A percentile compares a stretch with the other conserved stretches of the same genome.
phyloP scores from a whole-genome alignment of 495 filamentous ascomycete species.

The Chlorociboria aeruginascens region DNA sequence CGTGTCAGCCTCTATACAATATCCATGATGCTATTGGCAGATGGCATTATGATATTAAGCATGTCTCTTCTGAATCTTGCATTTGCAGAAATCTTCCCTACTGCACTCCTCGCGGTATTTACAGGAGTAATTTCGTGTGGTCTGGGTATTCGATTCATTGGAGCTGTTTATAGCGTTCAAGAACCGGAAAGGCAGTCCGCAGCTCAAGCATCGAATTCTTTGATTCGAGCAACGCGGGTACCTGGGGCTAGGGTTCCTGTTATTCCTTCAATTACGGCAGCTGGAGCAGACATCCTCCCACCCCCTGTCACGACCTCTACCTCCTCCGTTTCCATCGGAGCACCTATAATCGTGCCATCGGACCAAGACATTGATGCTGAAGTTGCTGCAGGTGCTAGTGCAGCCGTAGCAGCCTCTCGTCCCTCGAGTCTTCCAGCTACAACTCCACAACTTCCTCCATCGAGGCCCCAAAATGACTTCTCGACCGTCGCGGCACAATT shows the following conservation, averaged over 20 bases:
- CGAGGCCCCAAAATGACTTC: constrained; percentile 28
- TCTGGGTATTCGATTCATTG: constrained; percentile 72
- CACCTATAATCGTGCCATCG: constrained; percentile 67
- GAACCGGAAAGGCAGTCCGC: constrained; percentile 56
- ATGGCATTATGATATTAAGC: constrained; percentile 52
- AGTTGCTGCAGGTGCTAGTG: constrained; percentile 32
- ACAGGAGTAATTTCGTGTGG: constrained; percentile 32
- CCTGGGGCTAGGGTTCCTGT: not conserved
- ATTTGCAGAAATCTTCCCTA: constrained; percentile 41
- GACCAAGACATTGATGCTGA: constrained; percentile 67
- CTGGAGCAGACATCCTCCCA: constrained; percentile 33
- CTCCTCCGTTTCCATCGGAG: constrained; percentile 21
- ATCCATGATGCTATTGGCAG: constrained; percentile 73
- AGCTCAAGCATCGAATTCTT: constrained; percentile 4
- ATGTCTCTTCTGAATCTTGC: constrained; percentile 38
- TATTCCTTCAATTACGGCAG: constrained; percentile 8
- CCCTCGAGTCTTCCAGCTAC: constrained; percentile 12
- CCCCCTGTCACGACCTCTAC: constrained; percentile 48
- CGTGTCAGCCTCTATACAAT: constrained; percentile 85
- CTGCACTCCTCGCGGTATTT: constrained; percentile 44
- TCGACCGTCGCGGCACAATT: constrained; percentile 72
- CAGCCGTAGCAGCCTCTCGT: constrained; percentile 13
- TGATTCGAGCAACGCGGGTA: constrained; percentile 1
- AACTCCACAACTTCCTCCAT: not conserved
- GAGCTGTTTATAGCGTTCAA: constrained; percentile 80